Evolutionary conservation across 2,329 filamentous ascomycete species (phyloP).

Genomic region (Nemania sp.): DNA sequence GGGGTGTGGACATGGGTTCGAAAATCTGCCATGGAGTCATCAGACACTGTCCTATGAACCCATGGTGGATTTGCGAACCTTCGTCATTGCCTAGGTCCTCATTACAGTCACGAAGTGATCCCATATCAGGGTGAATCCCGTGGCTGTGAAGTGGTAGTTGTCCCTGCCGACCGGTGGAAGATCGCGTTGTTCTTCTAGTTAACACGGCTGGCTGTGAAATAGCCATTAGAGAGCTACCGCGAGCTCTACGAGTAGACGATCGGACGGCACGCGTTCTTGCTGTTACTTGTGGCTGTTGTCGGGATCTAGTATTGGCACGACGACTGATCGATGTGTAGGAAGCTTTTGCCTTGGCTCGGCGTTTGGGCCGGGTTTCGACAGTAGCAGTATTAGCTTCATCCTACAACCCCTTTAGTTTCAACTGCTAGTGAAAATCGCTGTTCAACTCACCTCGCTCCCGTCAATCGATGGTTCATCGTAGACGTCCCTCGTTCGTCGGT

Average conservation of each 20-base stretch:
- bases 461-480: slow-evolving; percentile 63
- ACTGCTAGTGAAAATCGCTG: not conserved
- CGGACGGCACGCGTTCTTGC: slow-evolving; percentile 24
- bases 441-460: slow-evolving; percentile 52
- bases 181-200: slow-evolving; percentile 27
- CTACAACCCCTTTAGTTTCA: slow-evolving; percentile 29
- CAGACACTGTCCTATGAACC: slow-evolving; percentile 20
- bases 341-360: slow-evolving; percentile 17
- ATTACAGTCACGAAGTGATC: slow-evolving; percentile 25
- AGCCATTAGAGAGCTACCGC: not conserved
- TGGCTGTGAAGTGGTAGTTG: slow-evolving; percentile 34
- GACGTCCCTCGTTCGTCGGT: slow-evolving; percentile 59
- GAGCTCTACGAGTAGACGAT: slow-evolving; percentile 18
- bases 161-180: slow-evolving; percentile 28
- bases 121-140: slow-evolving; percentile 29
- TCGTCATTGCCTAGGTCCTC: slow-evolving; percentile 27
- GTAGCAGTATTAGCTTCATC: slow-evolving; percentile 29
- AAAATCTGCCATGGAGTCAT: slow-evolving; percentile 26
- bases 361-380: slow-evolving; percentile 16
- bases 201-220: slow-evolving; percentile 15
- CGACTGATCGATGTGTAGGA: slow-evolving; percentile 23
- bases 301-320: slow-evolving; percentile 17
- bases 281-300: slow-evolving; percentile 13
- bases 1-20: slow-evolving; percentile 29
- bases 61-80: slow-evolving; percentile 35